phyloP scores from a whole-genome alignment of 1,284 basidiomycete genomes.

The Cutaneotrichosporon cavernicola region DNA sequence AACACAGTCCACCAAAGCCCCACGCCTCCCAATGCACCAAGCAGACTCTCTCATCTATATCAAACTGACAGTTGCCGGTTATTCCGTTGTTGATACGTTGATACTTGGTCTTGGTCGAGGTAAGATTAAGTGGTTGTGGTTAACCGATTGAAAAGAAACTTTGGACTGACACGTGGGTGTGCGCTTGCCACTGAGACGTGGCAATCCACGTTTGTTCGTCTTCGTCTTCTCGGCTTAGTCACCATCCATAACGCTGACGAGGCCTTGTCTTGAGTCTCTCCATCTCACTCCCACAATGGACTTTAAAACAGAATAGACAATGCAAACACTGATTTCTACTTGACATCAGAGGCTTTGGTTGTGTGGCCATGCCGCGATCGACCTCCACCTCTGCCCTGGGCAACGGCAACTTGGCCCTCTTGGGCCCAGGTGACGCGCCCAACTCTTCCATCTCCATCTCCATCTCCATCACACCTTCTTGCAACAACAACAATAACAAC shows the following conservation, averaged over 20 bases:
- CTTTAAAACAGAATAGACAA: neutral
- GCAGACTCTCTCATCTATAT: no score
- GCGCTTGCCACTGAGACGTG: neutral
- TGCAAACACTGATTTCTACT: neutral
- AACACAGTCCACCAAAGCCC: no score
- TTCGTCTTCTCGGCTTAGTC: neutral
- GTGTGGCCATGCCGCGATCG: neutral
- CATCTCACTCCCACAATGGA: neutral
- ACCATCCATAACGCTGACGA: neutral
- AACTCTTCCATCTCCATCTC: neutral
- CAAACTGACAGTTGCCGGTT: no score
- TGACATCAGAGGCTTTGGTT: neutral
- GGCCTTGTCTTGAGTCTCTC: neutral
- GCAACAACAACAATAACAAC: neutral
- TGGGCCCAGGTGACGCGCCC: neutral
- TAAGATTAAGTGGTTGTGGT: no score
- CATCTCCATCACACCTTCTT: neutral
- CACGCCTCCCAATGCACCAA: no score
- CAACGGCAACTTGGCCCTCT: neutral
- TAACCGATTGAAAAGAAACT: no score
- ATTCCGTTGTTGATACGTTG: no score
- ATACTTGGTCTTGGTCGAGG: no score
- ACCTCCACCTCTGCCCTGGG: constrained; percentile 1
- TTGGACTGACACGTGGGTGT: neutral
- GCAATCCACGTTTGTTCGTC: neutral